Base-by-base conservation (phyloP, 345 rosid genomes). In the Cardamine resedifolia region DNA sequence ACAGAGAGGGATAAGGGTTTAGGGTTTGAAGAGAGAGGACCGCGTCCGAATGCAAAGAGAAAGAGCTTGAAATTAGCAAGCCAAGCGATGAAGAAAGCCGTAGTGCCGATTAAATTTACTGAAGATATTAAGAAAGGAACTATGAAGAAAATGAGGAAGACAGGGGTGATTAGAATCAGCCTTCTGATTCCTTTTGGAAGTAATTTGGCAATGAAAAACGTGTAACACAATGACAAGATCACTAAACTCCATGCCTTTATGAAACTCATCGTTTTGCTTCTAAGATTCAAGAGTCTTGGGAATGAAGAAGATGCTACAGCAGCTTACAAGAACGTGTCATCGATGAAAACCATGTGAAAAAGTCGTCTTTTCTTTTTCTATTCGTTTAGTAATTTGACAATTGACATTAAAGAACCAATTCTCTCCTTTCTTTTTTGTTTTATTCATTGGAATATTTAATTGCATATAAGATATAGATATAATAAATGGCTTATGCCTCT, bases 51-150 rank as follows among this genome's bases (percentile, higher is more conserved):
- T 45, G 88, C 85, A 27, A 87, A 82, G 60, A 84, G 83, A 16
- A 84, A 51, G 68, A 87, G 79, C 76, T 85, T 85, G 83, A 87
- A 87, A 55, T 81, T 85, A 6, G 83, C 85, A 18, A 87, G 86
- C 88, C 92, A 85, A 30, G 79, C 55, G 47, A 82, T 51, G 78
- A 81, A 80, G 60, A 85, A 85, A 1, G 78, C 75, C 0, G 88
- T 82, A 58, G 43, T 19, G 30, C 86, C 86, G 0, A 71, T 31
- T 0, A 83, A 61, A 21, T 82, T 69, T 0, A 74, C 12, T 0
- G 83, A 71, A 58, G 66, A 47, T 10, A 81, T 71, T 12, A 53
- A 45, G 5, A 83, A 82, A 43, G 89, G 86, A 49, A 85, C 77
- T 33, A 71, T 70, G 26, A 87, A 72, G 59, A 82, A 82, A 5